Evolutionary conservation across 169 alveolate genomes (phyloP), one percentile per base, ranked within the genome.

Genomic region (Plasmodium sp.): DNA sequence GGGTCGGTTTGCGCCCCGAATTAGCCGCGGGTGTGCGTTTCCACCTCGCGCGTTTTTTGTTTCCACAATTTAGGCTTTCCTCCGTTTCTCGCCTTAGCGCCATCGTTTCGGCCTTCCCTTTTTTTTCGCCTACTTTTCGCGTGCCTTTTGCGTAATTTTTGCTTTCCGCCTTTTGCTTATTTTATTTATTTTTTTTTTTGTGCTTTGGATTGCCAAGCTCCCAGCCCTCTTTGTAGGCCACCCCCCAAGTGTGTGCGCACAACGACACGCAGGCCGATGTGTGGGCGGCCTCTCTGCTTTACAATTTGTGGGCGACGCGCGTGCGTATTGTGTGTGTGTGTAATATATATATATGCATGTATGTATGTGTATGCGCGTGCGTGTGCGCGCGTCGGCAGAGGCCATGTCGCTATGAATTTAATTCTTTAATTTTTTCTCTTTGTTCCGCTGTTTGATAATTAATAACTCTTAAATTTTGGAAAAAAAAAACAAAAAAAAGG

Each of bases 361-460:
- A 22, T 22, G 27, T 22, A 22, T 22, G 67, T 18, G 22, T 58
- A 58, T 58, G 7, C 27, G 27, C 27, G 27, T 22, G 33, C n/a
- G 5, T 6, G 22, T 58, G 33, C 33, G 33, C 33, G n/a, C 22
- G 74, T 58, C 10, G 34, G 74, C 7, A 58, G 33, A 58, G 74
- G 74, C 33, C 16, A 58, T 58, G 74, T 67, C 83, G 72, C 34
- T 83, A 71, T 27, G 14, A 67, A 12, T 41, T 67, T 83, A 67
- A 27, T 2, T 83, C 43, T 67, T 83, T 62, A 67, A 36, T 67
- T 84, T 12, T 80, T 79, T 86, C 58, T 27, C 71, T 79, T 77
- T 88, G 79, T 58, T 88, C 81, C 81, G 54, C 12, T 88, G 33
- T 88, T 88, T 88, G 86, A 88, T 86, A 86, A 86, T 80, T 88